Evolutionary conservation across 179 eudicot genomes (phyloP).

Genomic region (Silene coronaria): DNA sequence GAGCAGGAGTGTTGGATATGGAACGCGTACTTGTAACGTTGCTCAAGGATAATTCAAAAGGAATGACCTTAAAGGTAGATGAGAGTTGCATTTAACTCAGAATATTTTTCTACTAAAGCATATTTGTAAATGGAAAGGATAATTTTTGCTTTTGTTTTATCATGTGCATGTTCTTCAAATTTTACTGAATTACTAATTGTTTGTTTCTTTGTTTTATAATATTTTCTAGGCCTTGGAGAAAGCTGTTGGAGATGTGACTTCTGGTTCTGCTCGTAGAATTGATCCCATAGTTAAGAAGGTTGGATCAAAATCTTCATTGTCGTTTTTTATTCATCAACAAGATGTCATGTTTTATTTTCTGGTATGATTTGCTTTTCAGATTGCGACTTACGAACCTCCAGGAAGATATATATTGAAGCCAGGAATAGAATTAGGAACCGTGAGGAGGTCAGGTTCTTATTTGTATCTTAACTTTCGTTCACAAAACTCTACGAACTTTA

Average conservation of each 20-base stretch:
- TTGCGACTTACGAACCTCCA: constrained; percentile 65
- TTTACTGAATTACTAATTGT: background rate
- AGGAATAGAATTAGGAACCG: constrained; percentile 52
- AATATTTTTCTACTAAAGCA: background rate
- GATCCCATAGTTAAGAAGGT: constrained; percentile 79
- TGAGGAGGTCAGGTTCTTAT: constrained; percentile 43
- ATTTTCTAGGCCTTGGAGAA: constrained; percentile 69
- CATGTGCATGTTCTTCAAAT: background rate
- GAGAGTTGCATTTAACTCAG: constrained; percentile 9
- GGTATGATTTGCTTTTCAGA: constrained; percentile 43
- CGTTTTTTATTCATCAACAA: constrained; percentile 9
- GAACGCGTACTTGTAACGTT: constrained; percentile 52
- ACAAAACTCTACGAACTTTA: no score
- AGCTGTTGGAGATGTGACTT: constrained; percentile 64
- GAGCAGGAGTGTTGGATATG: constrained; percentile 48
- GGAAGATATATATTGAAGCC: constrained; percentile 78
- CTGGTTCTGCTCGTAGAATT: constrained; percentile 50
- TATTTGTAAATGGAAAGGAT: background rate
- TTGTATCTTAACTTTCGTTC: constrained; percentile 50
- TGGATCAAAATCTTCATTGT: constrained; percentile 7
- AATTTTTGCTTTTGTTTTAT: background rate
- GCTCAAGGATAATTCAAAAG: constrained; percentile 63
- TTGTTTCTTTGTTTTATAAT: background rate
- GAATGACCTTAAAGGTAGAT: constrained; percentile 81
- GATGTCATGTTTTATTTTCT: constrained; percentile 22